Percentiles rank a stretch among this genome's conserved stretches.
These are phyloP conservation scores for Xanthoconium stramineum DNA, from an alignment of 768 basidiomycete genomes.

Conservation along the genomic window DNA sequence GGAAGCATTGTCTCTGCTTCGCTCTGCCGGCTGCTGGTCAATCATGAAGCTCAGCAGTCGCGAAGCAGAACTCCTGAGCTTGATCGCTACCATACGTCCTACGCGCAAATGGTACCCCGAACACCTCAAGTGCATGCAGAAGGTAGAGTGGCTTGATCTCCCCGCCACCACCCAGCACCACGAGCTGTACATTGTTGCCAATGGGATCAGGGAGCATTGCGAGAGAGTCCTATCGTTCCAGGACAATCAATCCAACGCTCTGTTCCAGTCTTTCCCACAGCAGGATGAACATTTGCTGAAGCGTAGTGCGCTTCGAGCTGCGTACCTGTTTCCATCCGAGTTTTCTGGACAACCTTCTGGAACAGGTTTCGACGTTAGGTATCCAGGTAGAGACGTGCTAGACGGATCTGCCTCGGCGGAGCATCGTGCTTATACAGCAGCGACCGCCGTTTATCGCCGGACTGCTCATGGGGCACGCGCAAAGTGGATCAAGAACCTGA, in stretches of 20 bases:
- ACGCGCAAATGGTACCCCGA: slow-evolving; percentile 38
- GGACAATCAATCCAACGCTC: background rate
- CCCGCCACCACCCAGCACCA: slow-evolving; percentile 31
- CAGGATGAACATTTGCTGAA: slow-evolving; percentile 10
- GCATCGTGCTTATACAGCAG: slow-evolving; percentile 17
- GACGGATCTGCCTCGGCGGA: background rate
- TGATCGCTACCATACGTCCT: slow-evolving; percentile 36
- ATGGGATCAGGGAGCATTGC: slow-evolving; percentile 30
- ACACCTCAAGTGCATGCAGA: slow-evolving; percentile 11
- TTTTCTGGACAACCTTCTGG: background rate
- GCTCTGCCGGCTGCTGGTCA: slow-evolving; percentile 37
- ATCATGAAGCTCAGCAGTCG: slow-evolving; percentile 35
- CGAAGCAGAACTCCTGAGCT: slow-evolving; percentile 32
- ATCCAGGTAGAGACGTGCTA: slow-evolving; percentile 12
- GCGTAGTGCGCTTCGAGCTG: slow-evolving; percentile 18
- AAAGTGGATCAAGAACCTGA: slow-evolving; percentile 1
- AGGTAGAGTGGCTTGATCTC: slow-evolving; percentile 10
- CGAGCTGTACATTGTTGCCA: slow-evolving; percentile 9
- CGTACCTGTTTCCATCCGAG: slow-evolving; percentile 12
- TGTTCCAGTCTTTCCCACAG: slow-evolving; percentile 10
- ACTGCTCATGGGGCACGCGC: background rate
- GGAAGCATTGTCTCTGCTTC: slow-evolving; percentile 39
- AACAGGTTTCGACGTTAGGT: slow-evolving; percentile 1
- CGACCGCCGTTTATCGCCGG: background rate
- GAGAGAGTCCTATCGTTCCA: slow-evolving; percentile 16